These are phyloP conservation scores for Tremellales sp. DNA, from an alignment of 1,284 basidiomycete species.

Conservation along the genomic window DNA sequence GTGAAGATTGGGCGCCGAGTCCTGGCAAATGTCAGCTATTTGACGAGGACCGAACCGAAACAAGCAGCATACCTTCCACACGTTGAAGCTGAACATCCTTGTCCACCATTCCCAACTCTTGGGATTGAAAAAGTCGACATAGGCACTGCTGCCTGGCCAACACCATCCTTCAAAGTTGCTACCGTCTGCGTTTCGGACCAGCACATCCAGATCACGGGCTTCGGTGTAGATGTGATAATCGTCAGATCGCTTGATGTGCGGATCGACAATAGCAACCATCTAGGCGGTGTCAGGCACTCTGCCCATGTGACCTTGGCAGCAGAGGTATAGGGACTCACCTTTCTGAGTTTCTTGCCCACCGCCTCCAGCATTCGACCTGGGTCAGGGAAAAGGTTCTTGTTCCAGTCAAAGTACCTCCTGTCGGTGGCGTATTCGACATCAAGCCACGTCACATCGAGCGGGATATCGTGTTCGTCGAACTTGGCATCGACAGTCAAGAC, in stretches of 20 bases:
- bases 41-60: neutral
- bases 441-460: constrained; percentile 96
- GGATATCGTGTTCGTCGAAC: constrained; percentile 91
- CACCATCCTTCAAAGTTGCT: constrained; percentile 96
- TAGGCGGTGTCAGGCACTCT: constrained; percentile 46
- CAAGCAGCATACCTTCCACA: constrained; percentile 46
- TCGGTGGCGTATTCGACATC: constrained; percentile 95
- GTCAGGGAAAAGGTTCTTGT: constrained; percentile 84
- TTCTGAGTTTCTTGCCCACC: constrained; percentile 77
- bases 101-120: constrained; percentile 88
- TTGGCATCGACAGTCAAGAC: constrained; percentile 77
- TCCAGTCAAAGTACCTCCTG: constrained; percentile 98
- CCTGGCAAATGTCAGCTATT: constrained; percentile 18
- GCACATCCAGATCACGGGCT: constrained; percentile 71
- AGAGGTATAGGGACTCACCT: constrained; percentile 63
- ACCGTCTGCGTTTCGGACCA: constrained; percentile 77
- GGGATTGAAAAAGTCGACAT: constrained; percentile 97
- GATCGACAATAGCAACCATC: constrained; percentile 98
- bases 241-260: constrained; percentile 81
- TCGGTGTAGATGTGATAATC: constrained; percentile 82
- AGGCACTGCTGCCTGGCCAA: constrained; percentile 91
- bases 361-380: constrained; percentile 89
- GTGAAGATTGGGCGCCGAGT: constrained; percentile 67
- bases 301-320: too few species aligned
- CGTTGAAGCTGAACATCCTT: constrained; percentile 66